Evolutionary conservation across 2,329 filamentous ascomycete species (phyloP), one percentile per base, ranked within the genome.

Genomic region (Tolypocladium endophyticum): DNA sequence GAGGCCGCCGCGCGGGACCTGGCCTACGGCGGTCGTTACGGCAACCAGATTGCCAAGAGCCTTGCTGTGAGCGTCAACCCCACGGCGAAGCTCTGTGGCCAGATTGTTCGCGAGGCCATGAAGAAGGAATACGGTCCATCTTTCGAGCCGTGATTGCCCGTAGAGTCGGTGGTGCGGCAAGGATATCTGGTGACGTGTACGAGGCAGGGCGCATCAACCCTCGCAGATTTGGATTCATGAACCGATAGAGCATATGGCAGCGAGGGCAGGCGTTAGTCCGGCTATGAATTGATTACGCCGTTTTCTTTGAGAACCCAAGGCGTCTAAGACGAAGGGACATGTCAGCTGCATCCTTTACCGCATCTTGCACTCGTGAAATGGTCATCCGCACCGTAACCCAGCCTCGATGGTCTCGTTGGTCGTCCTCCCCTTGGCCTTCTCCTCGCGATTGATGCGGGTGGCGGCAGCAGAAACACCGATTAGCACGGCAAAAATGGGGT

Each of bases 61-160:
- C 72, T 88, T 63, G 85, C 84, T 7, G 86, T 88, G 57, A 81
- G 79, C 69, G 82, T 82, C 35, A 89, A 88, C 69, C 86, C 86
- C 30, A 87, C 84, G 20, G 85, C 86, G 2, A 88, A 88, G 73
- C 73, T 88, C 52, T 89, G 86, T 67, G 86, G 86, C 1, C 79
- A 86, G 66, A 88, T 88, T 69, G 86, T 89, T 43, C 79, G 82
- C 56, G 83, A 87, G 72, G 86, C 85, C 56, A 85, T 88, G 84
- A 86, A 80, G 74, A 86, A 84, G 71, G 86, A 88, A 69, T 87
- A 86, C 65, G 82, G 81, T 0, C 74, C 77, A n/a, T 75, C 73
- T 12, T 80, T 78, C 68, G 74, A 74, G 36, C 67, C 67, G 59
- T 77, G 64, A 71, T 14, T 54, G 23, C 12, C 4, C 53, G 43